Evolutionary conservation across 345 rosid genomes (phyloP).

Genomic region (Abelmoschus esculentus): DNA sequence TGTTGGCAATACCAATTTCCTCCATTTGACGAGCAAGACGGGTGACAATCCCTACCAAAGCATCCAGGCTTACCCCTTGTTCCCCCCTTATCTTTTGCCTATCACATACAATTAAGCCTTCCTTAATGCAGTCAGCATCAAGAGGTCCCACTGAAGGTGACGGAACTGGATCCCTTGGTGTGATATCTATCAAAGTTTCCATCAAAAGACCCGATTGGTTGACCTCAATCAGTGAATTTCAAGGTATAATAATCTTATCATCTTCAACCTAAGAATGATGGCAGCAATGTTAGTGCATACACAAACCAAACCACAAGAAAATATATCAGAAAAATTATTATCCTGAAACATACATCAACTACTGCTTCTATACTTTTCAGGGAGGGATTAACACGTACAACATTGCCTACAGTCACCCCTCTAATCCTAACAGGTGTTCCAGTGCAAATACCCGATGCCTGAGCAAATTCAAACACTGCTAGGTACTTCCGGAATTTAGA

Average conservation of each 20-base stretch:
- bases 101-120: conserved; percentile 85
- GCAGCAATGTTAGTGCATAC: conserved; percentile 1
- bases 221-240: conserved; percentile 80
- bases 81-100: conserved; percentile 78
- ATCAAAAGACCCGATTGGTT: conserved; percentile 97
- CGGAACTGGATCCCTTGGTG: conserved; percentile 84
- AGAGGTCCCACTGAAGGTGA: conserved; percentile 75
- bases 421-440: conserved; percentile 96
- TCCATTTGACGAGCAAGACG: conserved; percentile 86
- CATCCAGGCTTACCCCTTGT: conserved; percentile 95
- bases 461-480: conserved; percentile 72
- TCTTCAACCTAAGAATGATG: conserved; percentile 63
- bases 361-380: conserved; percentile 83
- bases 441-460: conserved; percentile 85
- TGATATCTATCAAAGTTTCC: conserved; percentile 94
- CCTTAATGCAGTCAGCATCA: conserved; percentile 64
- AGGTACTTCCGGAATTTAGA: conserved; percentile 76
- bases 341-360: conserved; percentile 58
- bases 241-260: conserved; percentile 87
- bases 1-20: conserved; percentile 62
- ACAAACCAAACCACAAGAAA: conserved; percentile 2
- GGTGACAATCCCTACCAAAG: conserved; percentile 77
- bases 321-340: conserved; percentile 7
- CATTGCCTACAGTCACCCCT: conserved; percentile 89
- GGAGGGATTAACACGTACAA: conserved; percentile 84